Evolutionary conservation across 2,329 filamentous ascomycete species (phyloP).

Genomic region (Aschersonia sp.): DNA sequence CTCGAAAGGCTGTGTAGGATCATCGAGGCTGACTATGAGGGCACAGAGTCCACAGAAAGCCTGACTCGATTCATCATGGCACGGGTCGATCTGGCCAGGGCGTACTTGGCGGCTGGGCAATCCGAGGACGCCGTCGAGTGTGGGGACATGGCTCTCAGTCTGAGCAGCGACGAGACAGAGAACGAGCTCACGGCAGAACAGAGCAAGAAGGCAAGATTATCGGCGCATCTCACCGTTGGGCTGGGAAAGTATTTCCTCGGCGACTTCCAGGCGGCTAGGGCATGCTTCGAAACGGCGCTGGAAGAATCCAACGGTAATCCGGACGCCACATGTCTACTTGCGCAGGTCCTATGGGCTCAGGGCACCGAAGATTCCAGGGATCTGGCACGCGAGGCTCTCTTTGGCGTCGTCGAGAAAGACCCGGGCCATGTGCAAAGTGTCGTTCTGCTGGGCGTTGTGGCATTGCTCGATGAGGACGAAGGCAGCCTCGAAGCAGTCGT

Average conservation of each 20-base stretch:
- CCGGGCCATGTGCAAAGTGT: constrained; percentile 68
- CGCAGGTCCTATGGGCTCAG: constrained; percentile 88
- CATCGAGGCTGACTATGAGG: constrained; percentile 73
- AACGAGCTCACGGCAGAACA: constrained; percentile 50
- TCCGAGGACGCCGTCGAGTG: constrained; percentile 62
- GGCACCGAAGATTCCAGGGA: constrained; percentile 60
- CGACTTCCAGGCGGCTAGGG: constrained; percentile 54
- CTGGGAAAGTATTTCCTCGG: constrained; percentile 64
- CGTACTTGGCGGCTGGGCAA: constrained; percentile 54
- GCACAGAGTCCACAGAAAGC: constrained; percentile 59
- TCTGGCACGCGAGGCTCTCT: constrained; percentile 65
- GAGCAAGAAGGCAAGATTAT: constrained; percentile 59
- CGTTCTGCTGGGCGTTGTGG: constrained; percentile 70
- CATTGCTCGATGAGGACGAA: constrained; percentile 63
- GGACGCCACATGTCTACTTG: constrained; percentile 74
- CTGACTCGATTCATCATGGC: constrained; percentile 68
- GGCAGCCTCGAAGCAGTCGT: constrained; percentile 71
- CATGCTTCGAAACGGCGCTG: constrained; percentile 68
- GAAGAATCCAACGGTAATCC: constrained; percentile 63
- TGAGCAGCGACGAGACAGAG: constrained; percentile 59
- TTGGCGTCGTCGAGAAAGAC: constrained; percentile 61
- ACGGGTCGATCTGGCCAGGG: constrained; percentile 77
- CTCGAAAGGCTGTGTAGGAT: constrained; percentile 52
- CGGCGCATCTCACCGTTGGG: constrained; percentile 73
- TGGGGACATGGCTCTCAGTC: constrained; percentile 65